These are phyloP conservation scores for Cordyceps tenuipes DNA, from an alignment of 2,329 filamentous ascomycete species.

Conservation along the genomic window DNA sequence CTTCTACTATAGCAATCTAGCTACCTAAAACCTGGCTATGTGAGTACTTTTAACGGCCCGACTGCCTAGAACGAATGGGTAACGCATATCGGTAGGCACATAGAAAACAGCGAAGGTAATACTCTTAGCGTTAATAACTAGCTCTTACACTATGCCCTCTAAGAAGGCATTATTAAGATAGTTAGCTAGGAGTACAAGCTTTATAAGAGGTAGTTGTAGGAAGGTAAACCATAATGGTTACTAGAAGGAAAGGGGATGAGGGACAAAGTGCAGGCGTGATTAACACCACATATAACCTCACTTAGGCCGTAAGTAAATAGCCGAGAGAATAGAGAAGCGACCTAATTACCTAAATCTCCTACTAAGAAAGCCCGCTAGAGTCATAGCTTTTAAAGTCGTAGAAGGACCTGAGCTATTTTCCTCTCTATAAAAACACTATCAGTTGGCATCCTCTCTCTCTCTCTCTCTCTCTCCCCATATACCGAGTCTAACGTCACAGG, in stretches of 20 bases:
- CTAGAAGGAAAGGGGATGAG: neutral
- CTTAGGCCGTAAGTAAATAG: neutral
- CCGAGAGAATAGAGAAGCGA: neutral
- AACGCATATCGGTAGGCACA: slow-evolving; percentile 83
- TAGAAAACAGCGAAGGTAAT: slow-evolving; percentile 63
- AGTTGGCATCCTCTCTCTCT: neutral
- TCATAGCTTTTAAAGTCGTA: neutral
- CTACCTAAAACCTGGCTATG: slow-evolving; percentile 64
- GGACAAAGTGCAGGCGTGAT: neutral
- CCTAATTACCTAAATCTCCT: neutral
- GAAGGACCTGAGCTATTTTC: neutral
- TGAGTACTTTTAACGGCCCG: slow-evolving; percentile 58
- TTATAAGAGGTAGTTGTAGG: neutral
- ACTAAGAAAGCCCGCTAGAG: neutral
- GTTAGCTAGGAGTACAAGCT: slow-evolving; percentile 22
- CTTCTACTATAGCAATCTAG: slow-evolving; percentile 61
- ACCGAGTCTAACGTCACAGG: neutral
- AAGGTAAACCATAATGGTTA: neutral
- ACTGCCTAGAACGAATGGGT: slow-evolving; percentile 84
- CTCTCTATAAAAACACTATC: neutral
- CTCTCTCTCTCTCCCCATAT: neutral
- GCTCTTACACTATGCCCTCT: slow-evolving; percentile 53
- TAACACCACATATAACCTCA: neutral
- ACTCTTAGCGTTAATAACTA: slow-evolving; percentile 48
- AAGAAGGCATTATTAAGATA: slow-evolving; percentile 55